Conservation (phyloP, 805 yeast genomes). For the Suhomyces sp. region DNA sequence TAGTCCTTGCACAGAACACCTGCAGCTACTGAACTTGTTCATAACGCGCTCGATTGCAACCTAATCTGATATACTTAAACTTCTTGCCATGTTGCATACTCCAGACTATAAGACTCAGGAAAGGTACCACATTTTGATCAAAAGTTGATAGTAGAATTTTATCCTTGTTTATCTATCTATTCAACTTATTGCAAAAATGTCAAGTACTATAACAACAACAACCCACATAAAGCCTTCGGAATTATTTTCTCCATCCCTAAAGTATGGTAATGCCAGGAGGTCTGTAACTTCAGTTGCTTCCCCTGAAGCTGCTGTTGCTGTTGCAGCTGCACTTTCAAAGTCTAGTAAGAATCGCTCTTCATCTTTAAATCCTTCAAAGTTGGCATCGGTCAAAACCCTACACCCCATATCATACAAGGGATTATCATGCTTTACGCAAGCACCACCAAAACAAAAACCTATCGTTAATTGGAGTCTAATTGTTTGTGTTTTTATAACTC, state of each 20-base stretch:
- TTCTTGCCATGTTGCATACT: neutral
- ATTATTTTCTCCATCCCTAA: neutral
- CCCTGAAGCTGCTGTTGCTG: neutral
- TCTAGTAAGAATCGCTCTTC: neutral
- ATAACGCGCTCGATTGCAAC: neutral
- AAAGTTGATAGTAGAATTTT: neutral
- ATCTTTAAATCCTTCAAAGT: neutral
- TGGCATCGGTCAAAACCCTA: neutral
- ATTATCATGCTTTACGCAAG: neutral
- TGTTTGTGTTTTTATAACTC: neutral
- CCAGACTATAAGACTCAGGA: neutral
- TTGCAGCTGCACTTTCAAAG: conserved; percentile 1
- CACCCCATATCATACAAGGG: neutral
- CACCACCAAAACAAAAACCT: neutral
- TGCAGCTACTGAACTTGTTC: neutral
- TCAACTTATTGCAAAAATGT: neutral
- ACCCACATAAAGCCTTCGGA: neutral
- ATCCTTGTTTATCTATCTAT: neutral
- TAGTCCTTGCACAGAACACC: neutral
- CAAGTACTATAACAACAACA: neutral
- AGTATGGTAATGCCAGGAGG: neutral
- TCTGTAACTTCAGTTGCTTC: neutral
- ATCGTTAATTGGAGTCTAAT: neutral
- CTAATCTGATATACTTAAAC: neutral
- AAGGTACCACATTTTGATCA: neutral